Evolutionary conservation across 2,329 filamentous ascomycete species (phyloP), one percentile per base, ranked within the genome.

Genomic region (Lecanicillium sp.): DNA sequence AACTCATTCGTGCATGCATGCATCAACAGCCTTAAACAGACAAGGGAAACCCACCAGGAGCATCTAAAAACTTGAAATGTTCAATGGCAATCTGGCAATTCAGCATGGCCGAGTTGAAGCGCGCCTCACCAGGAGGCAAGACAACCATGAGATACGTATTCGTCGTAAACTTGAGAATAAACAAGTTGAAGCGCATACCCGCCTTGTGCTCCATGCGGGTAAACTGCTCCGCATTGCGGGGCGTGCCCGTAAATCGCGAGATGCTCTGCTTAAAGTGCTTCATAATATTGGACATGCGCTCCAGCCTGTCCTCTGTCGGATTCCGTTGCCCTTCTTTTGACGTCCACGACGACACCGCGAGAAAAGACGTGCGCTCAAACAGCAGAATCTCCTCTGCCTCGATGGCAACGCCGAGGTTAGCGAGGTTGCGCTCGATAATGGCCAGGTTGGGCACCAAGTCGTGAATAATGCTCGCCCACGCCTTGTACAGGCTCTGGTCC

Each of bases 381-480:
- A 98, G 70, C 2, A 96, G 80, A 22, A 96, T 77, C 67, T 98
- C 92, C 56, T 95, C 84, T 2, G 92, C 92, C 58, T 92, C 83
- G 47, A 95, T 87, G 35, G 92, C 79, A 29, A 84, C 75, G 5
- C 89, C 88, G 20, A 98, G 74, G 28, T 86, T 80, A 27, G 78
- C 76, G 9, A 98, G 74, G 58, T 96, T 85, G 15, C 77, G 76
- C 63, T 96, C 90, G 48, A 98, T 95, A 32, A 85, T 77, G 14
- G 80, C 71, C 1, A 95, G 76, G 53, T 96, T 96, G 4, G 92
- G 92, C n/a, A 96, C 92, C 33, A 98, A 73, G 56, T 90, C 89
- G 69, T 98, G 92, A 44, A 98, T 95, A 51, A 98, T 95, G 57
- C 85, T 86, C 0, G 92, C 92, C 92, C 92, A 98, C 2, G 92